Evolutionary conservation across 805 yeast genomes (phyloP), one percentile per base, ranked within the genome.

Genomic region (Saccharomyces jurei): DNA sequence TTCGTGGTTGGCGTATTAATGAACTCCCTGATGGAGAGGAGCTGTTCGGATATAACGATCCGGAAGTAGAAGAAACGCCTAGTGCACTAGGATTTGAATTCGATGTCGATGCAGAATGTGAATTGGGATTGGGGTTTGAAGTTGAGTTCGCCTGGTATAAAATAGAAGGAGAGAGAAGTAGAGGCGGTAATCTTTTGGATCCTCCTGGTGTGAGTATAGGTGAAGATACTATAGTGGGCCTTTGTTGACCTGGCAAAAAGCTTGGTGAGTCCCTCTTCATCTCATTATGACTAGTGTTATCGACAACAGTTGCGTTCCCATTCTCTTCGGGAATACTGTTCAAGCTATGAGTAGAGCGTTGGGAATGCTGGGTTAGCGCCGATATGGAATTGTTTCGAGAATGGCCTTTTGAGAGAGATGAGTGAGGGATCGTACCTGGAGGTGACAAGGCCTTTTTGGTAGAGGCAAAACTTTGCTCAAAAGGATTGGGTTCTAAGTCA

Each of bases 401-500:
- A 36, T 13, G 25, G 13, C 8, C 22, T 4, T 36, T 36, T 36
- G 44, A 4, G 6, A 6, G 44, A n/a, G 22, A 36, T 17, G 44
- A 25, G 17, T 17, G 44, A 17, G 44, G 21, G 25, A 21, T 10
- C 2, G 22, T 17, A 22, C 44, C 25, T 36, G 44, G 44, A 21
- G 17, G 44, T 17, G 44, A n/a, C 25, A 14, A 31, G 6, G 53
- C 36, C 48, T 60, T 61, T 52, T 66, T 60, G 2, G 66, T 83
- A 2, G 82, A 72, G n/a, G 94, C 97, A 73, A 92, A 92, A 51
- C 96, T 87, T 69, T 86, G 87, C 70, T 92, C 99, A 67, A 92
- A 92, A 4, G 97, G 97, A 64, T 92, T 92, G 9, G 94, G 96
- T 69, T 94, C 99, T 55, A 90, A 74, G 57, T 86, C 92, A 63